Evolutionary conservation across 1,139 yeast species (phyloP).

Genomic region (Barnettozyma hawaiiensis): DNA sequence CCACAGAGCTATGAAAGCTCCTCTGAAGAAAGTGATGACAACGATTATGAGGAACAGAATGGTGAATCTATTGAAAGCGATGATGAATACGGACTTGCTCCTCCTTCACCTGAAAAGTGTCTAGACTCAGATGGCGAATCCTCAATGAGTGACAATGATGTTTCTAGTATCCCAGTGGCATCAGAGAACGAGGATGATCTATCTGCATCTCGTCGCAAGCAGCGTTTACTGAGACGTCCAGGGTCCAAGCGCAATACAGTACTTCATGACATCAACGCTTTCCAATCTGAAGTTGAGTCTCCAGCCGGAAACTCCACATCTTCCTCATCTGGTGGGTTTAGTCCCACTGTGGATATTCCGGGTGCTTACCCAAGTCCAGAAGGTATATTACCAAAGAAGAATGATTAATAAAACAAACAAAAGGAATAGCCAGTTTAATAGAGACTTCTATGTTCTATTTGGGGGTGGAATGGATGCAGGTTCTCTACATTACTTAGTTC

Average conservation of each 20-base stretch:
- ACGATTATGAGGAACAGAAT: slow-evolving; percentile 14
- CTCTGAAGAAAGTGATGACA: slow-evolving; percentile 26
- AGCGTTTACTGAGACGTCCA: slow-evolving; percentile 19
- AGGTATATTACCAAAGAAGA: background rate
- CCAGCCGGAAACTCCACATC: slow-evolving; percentile 7
- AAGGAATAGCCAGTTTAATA: background rate
- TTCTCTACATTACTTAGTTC: too few relatives aligned
- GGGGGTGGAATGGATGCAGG: too few relatives aligned
- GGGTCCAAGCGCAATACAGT: background rate
- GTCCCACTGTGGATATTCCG: slow-evolving; percentile 12
- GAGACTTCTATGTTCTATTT: background rate
- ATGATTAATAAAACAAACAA: background rate
- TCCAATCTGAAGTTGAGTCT: background rate
- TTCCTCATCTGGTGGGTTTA: slow-evolving; percentile 24
- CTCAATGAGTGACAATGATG: slow-evolving; percentile 14
- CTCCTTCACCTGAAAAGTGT: slow-evolving; percentile 5
- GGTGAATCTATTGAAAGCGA: slow-evolving; percentile 9
- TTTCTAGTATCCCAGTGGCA: slow-evolving; percentile 23
- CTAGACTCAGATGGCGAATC: slow-evolving; percentile 8
- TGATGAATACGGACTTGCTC: slow-evolving; percentile 1
- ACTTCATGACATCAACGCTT: background rate
- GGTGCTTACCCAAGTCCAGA: slow-evolving; percentile 7
- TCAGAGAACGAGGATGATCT: slow-evolving; percentile 20
- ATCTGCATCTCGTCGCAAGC: slow-evolving; percentile 22
- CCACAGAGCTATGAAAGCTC: slow-evolving; percentile 22